phyloP scores from a whole-genome alignment of 441 rosid genomes.

The Pelargonium myrrhifolium region DNA sequence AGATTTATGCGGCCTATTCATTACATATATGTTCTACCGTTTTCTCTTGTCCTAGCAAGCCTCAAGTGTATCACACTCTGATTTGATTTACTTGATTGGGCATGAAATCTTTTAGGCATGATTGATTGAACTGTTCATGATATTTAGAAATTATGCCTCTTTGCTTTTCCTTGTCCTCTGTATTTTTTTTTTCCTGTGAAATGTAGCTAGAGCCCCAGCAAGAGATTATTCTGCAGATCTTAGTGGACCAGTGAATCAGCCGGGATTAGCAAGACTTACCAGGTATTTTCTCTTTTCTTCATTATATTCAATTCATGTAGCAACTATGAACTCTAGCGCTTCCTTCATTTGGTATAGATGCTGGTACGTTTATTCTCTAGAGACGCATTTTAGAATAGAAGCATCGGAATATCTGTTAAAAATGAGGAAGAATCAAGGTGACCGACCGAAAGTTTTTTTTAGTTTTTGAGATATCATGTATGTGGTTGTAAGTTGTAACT shows the following conservation, averaged over 20 bases:
- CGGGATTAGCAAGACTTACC: background rate
- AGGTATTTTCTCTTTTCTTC: too few species aligned
- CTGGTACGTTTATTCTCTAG: background rate
- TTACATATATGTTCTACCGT: conserved; percentile 10
- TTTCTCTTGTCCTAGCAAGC: conserved; percentile 25
- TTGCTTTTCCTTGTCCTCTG: background rate
- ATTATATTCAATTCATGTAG: too few species aligned
- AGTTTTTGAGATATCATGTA: conserved; percentile 18
- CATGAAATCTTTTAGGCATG: conserved; percentile 2
- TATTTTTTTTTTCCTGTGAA: background rate
- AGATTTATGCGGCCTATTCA: too few species aligned
- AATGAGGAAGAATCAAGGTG: conserved; percentile 22
- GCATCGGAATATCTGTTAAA: conserved; percentile 37
- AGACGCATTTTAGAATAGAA: conserved; percentile 16
- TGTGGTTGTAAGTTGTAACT: conserved; percentile 18
- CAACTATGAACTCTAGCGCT: too few species aligned
- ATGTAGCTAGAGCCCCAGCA: conserved; percentile 9
- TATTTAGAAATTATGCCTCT: conserved; percentile 14
- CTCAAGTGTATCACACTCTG: conserved; percentile 8
- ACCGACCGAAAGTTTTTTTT: conserved; percentile 29
- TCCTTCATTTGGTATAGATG: too few species aligned
- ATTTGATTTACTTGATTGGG: conserved; percentile 16
- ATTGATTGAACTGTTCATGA: background rate
- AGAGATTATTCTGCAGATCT: conserved; percentile 19
- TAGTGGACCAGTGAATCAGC: conserved; percentile 27